phyloP scores from a whole-genome alignment of 2,329 filamentous ascomycete genomes.

The Fusarium foetens region DNA sequence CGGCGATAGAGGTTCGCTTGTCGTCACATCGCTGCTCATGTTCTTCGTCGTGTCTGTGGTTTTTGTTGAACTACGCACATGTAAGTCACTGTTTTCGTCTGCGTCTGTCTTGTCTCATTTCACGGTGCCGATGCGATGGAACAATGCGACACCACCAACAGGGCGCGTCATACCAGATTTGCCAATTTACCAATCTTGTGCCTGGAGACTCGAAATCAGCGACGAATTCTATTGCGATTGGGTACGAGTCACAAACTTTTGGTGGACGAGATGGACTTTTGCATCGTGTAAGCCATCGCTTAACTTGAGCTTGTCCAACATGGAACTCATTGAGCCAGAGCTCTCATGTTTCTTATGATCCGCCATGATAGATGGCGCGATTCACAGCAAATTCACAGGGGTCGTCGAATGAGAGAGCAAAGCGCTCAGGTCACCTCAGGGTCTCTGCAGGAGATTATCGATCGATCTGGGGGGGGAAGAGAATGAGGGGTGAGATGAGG shows the following conservation, averaged over 20 bases:
- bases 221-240: constrained; percentile 23
- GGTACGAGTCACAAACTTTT: constrained; percentile 58
- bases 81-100: neutral
- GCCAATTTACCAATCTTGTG: constrained; percentile 71
- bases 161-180: constrained; percentile 62
- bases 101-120: neutral
- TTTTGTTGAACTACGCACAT: constrained; percentile 73
- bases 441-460: constrained; percentile 9
- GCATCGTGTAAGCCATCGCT: constrained; percentile 66
- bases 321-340: constrained; percentile 31
- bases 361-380: constrained; percentile 47
- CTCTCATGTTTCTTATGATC: constrained; percentile 32
- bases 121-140: neutral
- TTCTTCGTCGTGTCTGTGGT: constrained; percentile 93
- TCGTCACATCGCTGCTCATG: constrained; percentile 87
- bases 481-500: constrained; percentile 20
- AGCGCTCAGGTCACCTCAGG: neutral
- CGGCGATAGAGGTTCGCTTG: constrained; percentile 77
- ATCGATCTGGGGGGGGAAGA: neutral
- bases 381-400: neutral
- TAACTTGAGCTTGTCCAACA: constrained; percentile 60
- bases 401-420: constrained; percentile 7
- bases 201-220: constrained; percentile 38
- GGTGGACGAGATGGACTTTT: constrained; percentile 67
- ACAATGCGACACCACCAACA: neutral